phyloP scores from a whole-genome alignment of 306 rosid species.

The Castanea sativa region DNA sequence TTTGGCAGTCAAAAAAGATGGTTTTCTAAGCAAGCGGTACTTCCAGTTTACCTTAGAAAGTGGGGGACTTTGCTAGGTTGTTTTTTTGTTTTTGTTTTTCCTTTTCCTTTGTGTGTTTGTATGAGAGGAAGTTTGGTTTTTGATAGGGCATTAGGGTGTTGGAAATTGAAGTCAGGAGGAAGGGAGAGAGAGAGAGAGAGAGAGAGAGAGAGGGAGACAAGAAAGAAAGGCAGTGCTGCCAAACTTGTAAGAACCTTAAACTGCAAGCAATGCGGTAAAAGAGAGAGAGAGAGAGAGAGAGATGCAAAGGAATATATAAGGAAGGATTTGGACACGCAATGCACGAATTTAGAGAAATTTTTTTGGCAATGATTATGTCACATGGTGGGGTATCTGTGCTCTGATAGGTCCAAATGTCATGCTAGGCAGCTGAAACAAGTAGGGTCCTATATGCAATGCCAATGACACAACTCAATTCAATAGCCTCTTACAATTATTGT shows the following conservation, averaged over 20 bases:
- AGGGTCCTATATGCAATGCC: background rate
- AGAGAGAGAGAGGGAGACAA: constrained; percentile 20
- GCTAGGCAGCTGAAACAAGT: background rate
- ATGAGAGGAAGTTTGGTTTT: background rate
- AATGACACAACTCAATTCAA: too few species aligned
- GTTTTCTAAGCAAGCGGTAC: constrained; percentile 7
- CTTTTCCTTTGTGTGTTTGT: constrained; percentile 4
- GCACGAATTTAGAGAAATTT: constrained; percentile 21
- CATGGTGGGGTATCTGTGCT: constrained; percentile 6
- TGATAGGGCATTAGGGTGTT: constrained; percentile 24
- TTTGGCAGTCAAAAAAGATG: constrained; percentile 18
- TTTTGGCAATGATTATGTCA: constrained; percentile 25
- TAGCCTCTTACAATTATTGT: too few species aligned
- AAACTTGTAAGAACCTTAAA: constrained; percentile 35
- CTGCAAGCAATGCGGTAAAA: constrained; percentile 44
- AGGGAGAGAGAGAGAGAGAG: constrained; percentile 6
- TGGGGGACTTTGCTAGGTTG: constrained; percentile 48
- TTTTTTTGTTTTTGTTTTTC: constrained; percentile 4
- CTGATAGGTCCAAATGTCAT: constrained; percentile 6
- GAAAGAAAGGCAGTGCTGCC: constrained; percentile 23
- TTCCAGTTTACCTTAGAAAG: constrained; percentile 34
- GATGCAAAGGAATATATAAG: constrained; percentile 17
- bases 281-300: background rate
- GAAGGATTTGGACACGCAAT: constrained; percentile 48
- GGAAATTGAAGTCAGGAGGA: constrained; percentile 50